Percentiles rank a stretch among this genome's conserved stretches.
These are phyloP conservation scores for Aspergillus oerlinghausenensis DNA, from an alignment of 2,329 filamentous ascomycete genomes.

Conservation along the genomic window DNA sequence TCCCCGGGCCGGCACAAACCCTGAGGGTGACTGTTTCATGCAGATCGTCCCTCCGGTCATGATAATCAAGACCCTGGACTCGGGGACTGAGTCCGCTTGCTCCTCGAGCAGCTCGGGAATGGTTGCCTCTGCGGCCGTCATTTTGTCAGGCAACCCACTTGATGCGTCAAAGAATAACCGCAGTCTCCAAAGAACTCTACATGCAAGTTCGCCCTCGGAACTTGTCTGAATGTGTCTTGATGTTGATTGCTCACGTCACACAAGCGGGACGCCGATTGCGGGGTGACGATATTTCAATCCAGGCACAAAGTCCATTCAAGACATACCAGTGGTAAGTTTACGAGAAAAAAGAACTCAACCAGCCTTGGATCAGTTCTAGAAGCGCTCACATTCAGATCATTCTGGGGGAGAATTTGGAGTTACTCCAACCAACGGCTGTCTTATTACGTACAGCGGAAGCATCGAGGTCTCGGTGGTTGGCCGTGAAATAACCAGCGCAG, in stretches of 20 bases:
- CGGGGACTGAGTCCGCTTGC: slow-evolving; percentile 45
- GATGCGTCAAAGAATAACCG: neutral
- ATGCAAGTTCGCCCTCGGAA: neutral
- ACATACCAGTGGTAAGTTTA: neutral
- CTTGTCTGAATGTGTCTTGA: neutral
- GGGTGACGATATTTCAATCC: neutral
- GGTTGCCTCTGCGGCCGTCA: slow-evolving; percentile 16
- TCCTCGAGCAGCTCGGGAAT: slow-evolving; percentile 21
- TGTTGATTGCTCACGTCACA: neutral
- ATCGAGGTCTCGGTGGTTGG: neutral
- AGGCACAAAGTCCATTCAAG: neutral
- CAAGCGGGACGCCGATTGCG: neutral
- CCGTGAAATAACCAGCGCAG: neutral
- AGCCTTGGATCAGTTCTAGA: neutral
- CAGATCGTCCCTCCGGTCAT: slow-evolving; percentile 82
- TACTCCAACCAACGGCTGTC: neutral
- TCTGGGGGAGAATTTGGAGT: neutral
- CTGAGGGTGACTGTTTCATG: slow-evolving; percentile 77
- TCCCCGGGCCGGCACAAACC: slow-evolving; percentile 72
- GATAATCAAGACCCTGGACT: slow-evolving; percentile 80
- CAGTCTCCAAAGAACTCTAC: neutral
- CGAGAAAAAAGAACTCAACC: neutral
- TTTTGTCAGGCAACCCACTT: slow-evolving; percentile 4
- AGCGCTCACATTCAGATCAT: neutral
- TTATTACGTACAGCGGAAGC: neutral